Evolutionary conservation across 1,284 basidiomycete genomes (phyloP).

Genomic region (Sporisorium iseilematis-ciliati): DNA sequence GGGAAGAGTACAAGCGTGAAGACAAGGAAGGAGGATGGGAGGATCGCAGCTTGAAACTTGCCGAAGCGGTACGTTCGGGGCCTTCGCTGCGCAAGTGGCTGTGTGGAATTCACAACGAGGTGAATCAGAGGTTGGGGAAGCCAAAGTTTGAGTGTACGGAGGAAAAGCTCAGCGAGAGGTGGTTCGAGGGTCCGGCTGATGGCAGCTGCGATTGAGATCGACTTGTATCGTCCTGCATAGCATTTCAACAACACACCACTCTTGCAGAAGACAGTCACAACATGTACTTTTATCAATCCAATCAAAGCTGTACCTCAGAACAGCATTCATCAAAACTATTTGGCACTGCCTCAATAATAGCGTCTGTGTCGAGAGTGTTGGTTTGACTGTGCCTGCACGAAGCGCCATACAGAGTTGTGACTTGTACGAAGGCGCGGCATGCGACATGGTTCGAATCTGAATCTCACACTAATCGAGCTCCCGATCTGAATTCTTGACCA

Average conservation of each 20-base stretch:
- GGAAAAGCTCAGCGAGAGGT: constrained; percentile 52
- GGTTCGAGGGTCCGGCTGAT: constrained; percentile 63
- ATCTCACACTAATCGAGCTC: too few relatives aligned
- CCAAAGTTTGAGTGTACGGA: constrained; percentile 58
- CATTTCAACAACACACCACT: constrained; percentile 11
- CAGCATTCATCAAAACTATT: background rate
- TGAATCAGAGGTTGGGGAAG: constrained; percentile 66
- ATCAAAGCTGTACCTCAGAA: background rate
- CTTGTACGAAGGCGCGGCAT: too few relatives aligned
- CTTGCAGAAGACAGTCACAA: constrained; percentile 3
- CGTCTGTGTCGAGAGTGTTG: too few relatives aligned
- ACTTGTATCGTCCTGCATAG: background rate
- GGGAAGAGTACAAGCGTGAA: constrained; percentile 53
- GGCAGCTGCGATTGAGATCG: constrained; percentile 56
- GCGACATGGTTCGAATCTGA: background rate
- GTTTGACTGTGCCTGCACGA: too few relatives aligned
- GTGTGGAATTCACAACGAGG: constrained; percentile 67
- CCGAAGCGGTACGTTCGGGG: constrained; percentile 37
- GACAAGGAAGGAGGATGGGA: constrained; percentile 46
- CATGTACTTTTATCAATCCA: constrained; percentile 20
- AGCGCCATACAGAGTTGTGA: too few relatives aligned
- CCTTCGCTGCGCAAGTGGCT: constrained; percentile 58
- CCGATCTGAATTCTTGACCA: too few relatives aligned
- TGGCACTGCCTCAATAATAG: too few relatives aligned
- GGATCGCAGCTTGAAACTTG: constrained; percentile 32